Evolutionary conservation across 306 rosid genomes (phyloP), one percentile per base, ranked within the genome.

Genomic region (Pachyrhizus erosus): DNA sequence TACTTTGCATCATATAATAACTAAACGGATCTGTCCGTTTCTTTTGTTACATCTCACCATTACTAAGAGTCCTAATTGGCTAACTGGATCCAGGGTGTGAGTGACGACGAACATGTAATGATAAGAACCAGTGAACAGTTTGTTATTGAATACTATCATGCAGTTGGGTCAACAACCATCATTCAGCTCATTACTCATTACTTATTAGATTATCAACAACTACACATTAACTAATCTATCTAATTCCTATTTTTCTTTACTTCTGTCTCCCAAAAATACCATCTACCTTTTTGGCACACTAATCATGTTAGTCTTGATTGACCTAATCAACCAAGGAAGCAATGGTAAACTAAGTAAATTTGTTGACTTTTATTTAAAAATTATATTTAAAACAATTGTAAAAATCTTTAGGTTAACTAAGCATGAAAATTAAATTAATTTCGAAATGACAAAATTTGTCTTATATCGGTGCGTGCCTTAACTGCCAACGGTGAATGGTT

Each of bases 161-260:
- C 4, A 57, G 81, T 66, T 67, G 68, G 86, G 39, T 82, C 86
- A 82, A 69, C 86, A n/a, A 78, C 80, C 78, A 7, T 73, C 33
- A 39, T 57, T 61, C 39, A 40, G n/a, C n/a, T n/a, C n/a, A n/a
- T n/a, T 71, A 1, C 13, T 51, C 29, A 80, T 49, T 29, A 61
- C 49, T 18, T 5, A 31, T 66, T 54, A 49, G 18, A 68, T 74
- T 80, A 43, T 70, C 12, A 45, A 52, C 10, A 34, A 52, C 57
- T 21, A 64, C 26, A 8, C 69, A 72, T 21, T 57, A 77, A 65
- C 72, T 14, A 85, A 85, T 71, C 40, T 70, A 20, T 39, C 80
- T 6, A 42, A 62, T 29, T 24, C 21, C 5, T n/a, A 23, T 14
- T 43, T 77, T 29, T 13, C 21, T 57, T 70, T 12, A 11, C 13